These are phyloP conservation scores for Thamnidium elegans DNA, from an alignment of 192 early-diverging fungal species.

Conservation along the genomic window DNA sequence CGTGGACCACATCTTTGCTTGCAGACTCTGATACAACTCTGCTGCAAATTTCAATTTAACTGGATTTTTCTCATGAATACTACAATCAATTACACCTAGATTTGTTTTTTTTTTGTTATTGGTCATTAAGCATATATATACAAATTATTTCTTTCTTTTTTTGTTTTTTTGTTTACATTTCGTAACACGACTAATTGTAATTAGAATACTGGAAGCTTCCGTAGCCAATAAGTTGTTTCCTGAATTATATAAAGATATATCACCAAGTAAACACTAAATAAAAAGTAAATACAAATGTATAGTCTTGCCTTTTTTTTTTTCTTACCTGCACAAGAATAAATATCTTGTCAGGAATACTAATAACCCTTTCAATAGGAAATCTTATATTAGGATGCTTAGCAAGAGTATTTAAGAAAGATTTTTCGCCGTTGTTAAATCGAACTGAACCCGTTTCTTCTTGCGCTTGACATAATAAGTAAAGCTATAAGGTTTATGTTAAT, in stretches of 20 bases:
- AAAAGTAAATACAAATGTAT: background rate
- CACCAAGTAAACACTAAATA: constrained; percentile 27
- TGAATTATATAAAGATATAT: constrained; percentile 27
- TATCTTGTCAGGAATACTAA: constrained; percentile 21
- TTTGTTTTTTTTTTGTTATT: background rate
- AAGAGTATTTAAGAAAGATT: constrained; percentile 30
- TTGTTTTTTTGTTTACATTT: constrained; percentile 17
- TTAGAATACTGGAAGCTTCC: constrained; percentile 25
- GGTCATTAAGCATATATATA: background rate
- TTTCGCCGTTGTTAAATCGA: constrained; percentile 29
- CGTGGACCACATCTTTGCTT: constrained; percentile 51
- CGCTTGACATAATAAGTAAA: constrained; percentile 25
- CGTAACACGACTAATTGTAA: constrained; percentile 26
- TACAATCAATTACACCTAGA: constrained; percentile 35
- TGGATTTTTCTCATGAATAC: constrained; percentile 16
- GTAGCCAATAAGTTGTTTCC: constrained; percentile 16
- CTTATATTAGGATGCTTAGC: constrained; percentile 34
- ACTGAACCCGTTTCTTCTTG: constrained; percentile 25
- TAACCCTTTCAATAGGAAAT: constrained; percentile 32
- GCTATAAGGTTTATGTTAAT: constrained; percentile 10
- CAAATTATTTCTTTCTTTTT: background rate
- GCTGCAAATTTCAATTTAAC: constrained; percentile 18
- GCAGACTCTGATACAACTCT: constrained; percentile 39
- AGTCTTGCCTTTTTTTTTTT: background rate
- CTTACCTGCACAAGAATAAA: constrained; percentile 34